Conservation (phyloP, 345 rosid genomes). For the Carallia brachiata region DNA sequence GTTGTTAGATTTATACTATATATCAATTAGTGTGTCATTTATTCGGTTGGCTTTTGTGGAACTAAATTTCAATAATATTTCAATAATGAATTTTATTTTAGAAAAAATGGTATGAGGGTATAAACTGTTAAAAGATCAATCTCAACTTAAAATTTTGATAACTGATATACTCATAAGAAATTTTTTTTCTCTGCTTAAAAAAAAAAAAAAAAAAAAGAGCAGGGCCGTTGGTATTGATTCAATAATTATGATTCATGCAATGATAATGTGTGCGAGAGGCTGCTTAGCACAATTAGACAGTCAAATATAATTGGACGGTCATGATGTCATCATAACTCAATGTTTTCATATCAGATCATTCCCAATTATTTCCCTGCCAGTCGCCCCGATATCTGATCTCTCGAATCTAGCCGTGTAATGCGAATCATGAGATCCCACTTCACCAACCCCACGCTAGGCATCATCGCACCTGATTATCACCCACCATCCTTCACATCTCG, state of each 20-base stretch:
- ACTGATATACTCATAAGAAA: no score
- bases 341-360: constrained; percentile 61
- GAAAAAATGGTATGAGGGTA: no score
- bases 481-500: neutral
- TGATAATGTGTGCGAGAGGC: neutral
- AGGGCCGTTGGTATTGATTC: no score
- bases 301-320: constrained; percentile 65
- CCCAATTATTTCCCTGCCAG: constrained; percentile 38
- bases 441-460: constrained; percentile 35
- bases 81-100: no score
- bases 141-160: no score
- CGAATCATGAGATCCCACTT: constrained; percentile 57
- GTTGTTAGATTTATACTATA: no score
- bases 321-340: constrained; percentile 48
- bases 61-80: no score
- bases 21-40: neutral
- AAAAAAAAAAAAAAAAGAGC: no score
- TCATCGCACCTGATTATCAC: constrained; percentile 33
- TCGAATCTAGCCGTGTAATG: constrained; percentile 67
- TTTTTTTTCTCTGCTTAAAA: no score
- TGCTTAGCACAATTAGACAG: constrained; percentile 3
- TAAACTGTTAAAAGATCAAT: no score
- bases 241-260: neutral
- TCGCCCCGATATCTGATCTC: constrained; percentile 49
- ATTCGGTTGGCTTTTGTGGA: neutral